phyloP scores from a whole-genome alignment of 257 asterid genomes.

The Solanum chaucha region DNA sequence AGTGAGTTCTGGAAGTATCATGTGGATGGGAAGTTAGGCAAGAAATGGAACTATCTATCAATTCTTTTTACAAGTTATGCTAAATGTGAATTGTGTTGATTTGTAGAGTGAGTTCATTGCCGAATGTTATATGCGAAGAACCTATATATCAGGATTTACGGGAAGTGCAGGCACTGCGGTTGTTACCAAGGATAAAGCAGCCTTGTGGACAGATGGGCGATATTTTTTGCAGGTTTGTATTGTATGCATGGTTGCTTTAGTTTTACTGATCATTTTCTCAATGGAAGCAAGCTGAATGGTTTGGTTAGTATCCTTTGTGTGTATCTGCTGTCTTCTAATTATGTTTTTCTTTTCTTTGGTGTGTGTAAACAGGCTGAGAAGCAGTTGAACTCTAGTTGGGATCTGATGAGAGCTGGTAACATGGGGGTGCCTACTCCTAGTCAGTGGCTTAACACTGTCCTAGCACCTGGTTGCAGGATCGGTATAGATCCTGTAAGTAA shows the following conservation, averaged over 20 bases:
- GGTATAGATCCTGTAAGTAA: constrained; percentile 97
- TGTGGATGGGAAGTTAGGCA: neutral
- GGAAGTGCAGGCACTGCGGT: constrained; percentile 99
- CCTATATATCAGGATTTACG: constrained; percentile 86
- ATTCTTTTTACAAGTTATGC: neutral
- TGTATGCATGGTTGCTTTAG: neutral
- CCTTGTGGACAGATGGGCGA: constrained; percentile 96
- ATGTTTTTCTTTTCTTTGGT: neutral
- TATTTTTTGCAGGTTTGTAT: constrained; percentile 81
- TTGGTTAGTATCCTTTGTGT: neutral
- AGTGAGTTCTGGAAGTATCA: neutral
- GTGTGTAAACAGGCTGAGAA: constrained; percentile 64
- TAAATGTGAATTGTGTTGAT: constrained; percentile 2
- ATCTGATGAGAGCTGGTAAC: constrained; percentile 88
- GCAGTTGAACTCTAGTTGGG: constrained; percentile 77
- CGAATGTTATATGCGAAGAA: constrained; percentile 83
- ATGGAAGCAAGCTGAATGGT: neutral
- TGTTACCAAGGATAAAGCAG: constrained; percentile 92
- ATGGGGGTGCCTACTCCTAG: constrained; percentile 72
- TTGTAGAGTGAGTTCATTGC: constrained; percentile 94
- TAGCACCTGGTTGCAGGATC: constrained; percentile 81
- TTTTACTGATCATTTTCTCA: neutral
- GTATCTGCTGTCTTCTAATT: neutral
- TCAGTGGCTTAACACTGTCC: constrained; percentile 80
- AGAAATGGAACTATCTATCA: neutral